These are phyloP conservation scores for Yarrowia osloensis DNA, from an alignment of 805 yeast genomes.

Conservation along the genomic window DNA sequence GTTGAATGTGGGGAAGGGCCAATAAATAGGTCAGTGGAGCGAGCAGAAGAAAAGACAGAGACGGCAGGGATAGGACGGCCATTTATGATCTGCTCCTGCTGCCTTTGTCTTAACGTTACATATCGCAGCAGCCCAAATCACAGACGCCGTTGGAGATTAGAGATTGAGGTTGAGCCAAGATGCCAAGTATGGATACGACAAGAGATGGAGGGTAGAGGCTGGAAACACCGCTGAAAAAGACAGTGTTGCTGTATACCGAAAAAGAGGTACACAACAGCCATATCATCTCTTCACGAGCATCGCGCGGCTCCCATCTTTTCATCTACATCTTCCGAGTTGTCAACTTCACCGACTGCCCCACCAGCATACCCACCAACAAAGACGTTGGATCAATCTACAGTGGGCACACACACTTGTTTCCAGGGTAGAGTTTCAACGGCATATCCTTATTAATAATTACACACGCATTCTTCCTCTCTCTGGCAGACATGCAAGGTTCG, in stretches of 20 bases:
- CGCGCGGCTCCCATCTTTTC: too few species aligned
- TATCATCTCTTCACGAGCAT: too few species aligned
- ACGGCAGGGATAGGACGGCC: neutral
- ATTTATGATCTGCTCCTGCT: neutral
- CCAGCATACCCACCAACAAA: neutral
- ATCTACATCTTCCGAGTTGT: too few species aligned
- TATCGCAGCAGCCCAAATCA: neutral
- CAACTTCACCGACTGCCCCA: too few species aligned
- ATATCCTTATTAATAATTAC: slow-evolving; percentile 12
- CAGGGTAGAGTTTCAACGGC: slow-evolving; percentile 18
- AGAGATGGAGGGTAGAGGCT: too few species aligned
- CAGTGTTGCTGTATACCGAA: too few species aligned
- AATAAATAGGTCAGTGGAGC: neutral
- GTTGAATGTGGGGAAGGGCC: neutral
- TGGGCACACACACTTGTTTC: neutral
- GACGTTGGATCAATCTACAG: neutral
- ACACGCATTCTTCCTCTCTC: neutral
- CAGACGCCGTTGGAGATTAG: neutral
- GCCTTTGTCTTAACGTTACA: neutral
- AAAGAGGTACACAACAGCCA: too few species aligned
- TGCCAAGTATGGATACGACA: slow-evolving; percentile 10
- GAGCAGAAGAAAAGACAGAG: neutral
- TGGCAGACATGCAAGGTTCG: neutral
- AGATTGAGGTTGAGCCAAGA: neutral
- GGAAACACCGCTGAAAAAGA: too few species aligned